Evolutionary conservation across 2,329 filamentous ascomycete species (phyloP).

Genomic region (Xylaria sp.): DNA sequence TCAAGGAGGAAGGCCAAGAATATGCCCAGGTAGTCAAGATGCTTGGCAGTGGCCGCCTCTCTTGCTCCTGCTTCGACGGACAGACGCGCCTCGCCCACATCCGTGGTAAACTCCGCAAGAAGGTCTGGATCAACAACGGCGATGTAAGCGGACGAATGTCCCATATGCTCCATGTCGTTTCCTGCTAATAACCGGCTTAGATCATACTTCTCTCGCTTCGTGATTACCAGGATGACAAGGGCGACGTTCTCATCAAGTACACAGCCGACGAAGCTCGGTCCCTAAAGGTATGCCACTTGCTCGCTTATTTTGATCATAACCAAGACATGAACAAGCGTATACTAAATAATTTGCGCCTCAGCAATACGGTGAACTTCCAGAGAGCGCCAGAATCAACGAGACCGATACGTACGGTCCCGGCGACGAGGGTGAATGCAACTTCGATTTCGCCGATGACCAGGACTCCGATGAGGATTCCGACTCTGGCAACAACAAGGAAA

Average conservation of each 20-base stretch:
- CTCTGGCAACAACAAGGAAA: constrained; percentile 71
- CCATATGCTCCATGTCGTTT: background rate
- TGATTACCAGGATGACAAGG: constrained; percentile 94
- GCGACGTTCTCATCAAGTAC: constrained; percentile 95
- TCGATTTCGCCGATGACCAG: constrained; percentile 97
- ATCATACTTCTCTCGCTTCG: constrained; percentile 89
- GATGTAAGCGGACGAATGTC: constrained; percentile 41
- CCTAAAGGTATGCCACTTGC: constrained; percentile 68
- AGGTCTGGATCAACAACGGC: constrained; percentile 97
- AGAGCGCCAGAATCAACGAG: constrained; percentile 99
- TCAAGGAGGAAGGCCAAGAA: constrained; percentile 95
- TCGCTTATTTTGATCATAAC: background rate
- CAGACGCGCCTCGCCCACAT: constrained; percentile 83
- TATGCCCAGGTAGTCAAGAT: constrained; percentile 89
- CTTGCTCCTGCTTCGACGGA: constrained; percentile 95
- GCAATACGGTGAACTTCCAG: constrained; percentile 95
- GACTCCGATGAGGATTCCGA: constrained; percentile 68
- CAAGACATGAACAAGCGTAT: background rate
- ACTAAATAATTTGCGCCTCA: constrained; percentile 23
- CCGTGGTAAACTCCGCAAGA: constrained; percentile 97
- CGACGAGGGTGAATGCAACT: constrained; percentile 94
- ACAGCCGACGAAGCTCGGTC: constrained; percentile 93
- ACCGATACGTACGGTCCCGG: constrained; percentile 93
- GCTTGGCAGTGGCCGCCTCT: constrained; percentile 93
- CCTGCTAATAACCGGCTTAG: constrained; percentile 51